Evolutionary conservation across 2,329 filamentous ascomycete species (phyloP).

Genomic region (Herpotrichia juniperi): DNA sequence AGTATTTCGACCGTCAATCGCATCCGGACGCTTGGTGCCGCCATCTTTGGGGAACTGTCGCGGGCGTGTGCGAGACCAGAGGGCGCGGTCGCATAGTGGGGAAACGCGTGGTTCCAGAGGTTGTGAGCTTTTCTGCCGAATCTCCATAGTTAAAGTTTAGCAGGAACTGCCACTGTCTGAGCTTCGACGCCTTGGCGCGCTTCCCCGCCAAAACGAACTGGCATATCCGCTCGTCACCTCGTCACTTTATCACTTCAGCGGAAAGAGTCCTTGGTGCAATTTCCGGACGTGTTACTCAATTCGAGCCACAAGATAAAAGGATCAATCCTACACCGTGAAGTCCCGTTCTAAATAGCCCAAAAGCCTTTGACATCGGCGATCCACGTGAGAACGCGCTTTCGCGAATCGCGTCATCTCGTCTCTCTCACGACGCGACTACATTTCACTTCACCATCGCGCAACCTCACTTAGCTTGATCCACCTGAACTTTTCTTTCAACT

Average conservation of each 20-base stretch:
- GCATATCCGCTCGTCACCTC: background rate
- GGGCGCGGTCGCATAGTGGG: slow-evolving; percentile 8
- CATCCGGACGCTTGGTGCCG: slow-evolving; percentile 23
- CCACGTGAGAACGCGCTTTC: slow-evolving; percentile 8
- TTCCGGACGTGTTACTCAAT: too few species aligned
- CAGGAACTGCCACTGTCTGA: background rate
- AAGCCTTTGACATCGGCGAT: background rate
- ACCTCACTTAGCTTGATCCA: too few species aligned
- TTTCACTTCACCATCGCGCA: background rate
- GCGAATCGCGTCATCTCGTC: background rate
- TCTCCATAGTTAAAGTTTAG: background rate
- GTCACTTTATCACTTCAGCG: too few species aligned
- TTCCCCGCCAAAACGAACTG: background rate
- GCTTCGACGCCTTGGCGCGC: background rate
- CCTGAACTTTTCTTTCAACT: too few species aligned
- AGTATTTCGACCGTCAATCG: slow-evolving; percentile 38
- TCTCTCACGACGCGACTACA: background rate
- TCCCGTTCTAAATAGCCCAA: background rate
- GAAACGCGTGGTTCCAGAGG: background rate
- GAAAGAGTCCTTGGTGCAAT: too few species aligned
- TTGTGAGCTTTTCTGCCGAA: background rate
- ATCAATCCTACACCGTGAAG: background rate
- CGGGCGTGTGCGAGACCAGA: background rate
- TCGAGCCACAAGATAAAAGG: background rate
- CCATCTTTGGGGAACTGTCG: slow-evolving; percentile 3